Conservation (phyloP, 345 rosid genomes). For the Orychophragmus violaceus region DNA sequence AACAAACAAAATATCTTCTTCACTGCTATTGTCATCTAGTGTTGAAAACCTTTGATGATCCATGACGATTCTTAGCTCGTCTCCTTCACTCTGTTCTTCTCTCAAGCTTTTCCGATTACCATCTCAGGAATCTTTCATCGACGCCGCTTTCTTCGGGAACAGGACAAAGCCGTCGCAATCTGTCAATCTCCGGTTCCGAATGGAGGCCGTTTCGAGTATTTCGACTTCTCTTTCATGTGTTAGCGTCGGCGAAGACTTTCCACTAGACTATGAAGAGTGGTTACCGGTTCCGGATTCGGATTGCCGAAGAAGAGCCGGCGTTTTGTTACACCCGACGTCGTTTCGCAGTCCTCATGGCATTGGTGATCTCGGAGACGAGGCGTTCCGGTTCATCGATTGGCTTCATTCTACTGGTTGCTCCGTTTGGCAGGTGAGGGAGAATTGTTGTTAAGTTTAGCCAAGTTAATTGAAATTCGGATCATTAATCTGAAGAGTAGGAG, state of each 20-base stretch:
- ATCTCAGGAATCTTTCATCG: neutral
- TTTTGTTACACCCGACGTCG: slow-evolving; percentile 93
- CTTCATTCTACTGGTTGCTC: slow-evolving; percentile 78
- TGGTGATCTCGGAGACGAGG: slow-evolving; percentile 81
- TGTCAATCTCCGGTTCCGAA: slow-evolving; percentile 6
- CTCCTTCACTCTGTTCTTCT: slow-evolving; percentile 7
- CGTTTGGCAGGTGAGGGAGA: slow-evolving; percentile 69
- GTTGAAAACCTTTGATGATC: slow-evolving; percentile 9
- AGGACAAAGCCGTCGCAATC: slow-evolving; percentile 1
- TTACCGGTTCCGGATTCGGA: slow-evolving; percentile 42
- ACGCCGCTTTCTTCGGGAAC: neutral
- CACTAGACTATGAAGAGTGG: slow-evolving; percentile 53
- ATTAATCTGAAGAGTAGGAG: neutral
- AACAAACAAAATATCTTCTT: slow-evolving; percentile 17
- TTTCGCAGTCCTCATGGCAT: slow-evolving; percentile 71
- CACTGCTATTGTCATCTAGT: neutral
- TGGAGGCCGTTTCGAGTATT: slow-evolving; percentile 28
- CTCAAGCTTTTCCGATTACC: slow-evolving; percentile 15
- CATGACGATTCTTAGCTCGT: slow-evolving; percentile 30
- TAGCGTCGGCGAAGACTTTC: slow-evolving; percentile 59
- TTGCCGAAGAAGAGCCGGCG: slow-evolving; percentile 62
- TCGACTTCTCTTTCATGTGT: slow-evolving; percentile 19
- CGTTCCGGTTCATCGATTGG: slow-evolving; percentile 83
- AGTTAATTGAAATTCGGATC: neutral
- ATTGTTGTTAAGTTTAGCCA: neutral